Evolutionary conservation across 805 yeast species (phyloP), one percentile per base, ranked within the genome.

Genomic region (Metschnikowia cubensis): DNA sequence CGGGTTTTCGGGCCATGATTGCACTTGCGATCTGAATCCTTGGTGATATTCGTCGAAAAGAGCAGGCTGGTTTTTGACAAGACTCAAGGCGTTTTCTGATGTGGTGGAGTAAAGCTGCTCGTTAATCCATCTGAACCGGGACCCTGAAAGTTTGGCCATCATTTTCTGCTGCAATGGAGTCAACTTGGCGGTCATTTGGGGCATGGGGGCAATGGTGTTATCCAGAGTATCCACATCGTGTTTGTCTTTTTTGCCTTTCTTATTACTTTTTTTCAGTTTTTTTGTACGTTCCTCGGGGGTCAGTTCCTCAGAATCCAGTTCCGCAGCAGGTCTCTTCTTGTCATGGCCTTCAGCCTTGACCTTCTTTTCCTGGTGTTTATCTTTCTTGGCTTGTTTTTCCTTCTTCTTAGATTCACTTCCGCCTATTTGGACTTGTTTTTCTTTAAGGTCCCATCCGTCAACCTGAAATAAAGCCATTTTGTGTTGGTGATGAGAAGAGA

Each of bases 1-100:
- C 0, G 99, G 99, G 62, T 94, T 94, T 69, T 92, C 97, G 2
- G 99, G 99, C 99, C 99, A 94, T 18, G 89, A 78, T 62, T 87
- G 90, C 15, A 94, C 98, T 67, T 94, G 99, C 13, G 91, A 85
- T 59, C 96, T 77, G 75, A 94, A 94, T 0, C 99, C 99, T 50
- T 83, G 85, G 64, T 95, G 99, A 61, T 94, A 94, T 63, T 92
- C 98, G 57, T 89, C 94, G 66, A 91, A 94, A 53, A 94, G 74
- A 21, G 83, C 82, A 0, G 99, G 99, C 59, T 91, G 96, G 14
- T 84, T 81, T 50, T 79, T 73, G 38, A 94, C 82, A 53, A 94
- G 69, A 21, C 76, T 72, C 25, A 89, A 71, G 0, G 99, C 98
- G 20, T 81, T 81, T 6, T 80, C 82, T 0, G 98, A 91, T 0